Evolutionary conservation across 1,139 yeast species (phyloP), one percentile per base, ranked within the genome.

Genomic region (Blastobotrys apis): DNA sequence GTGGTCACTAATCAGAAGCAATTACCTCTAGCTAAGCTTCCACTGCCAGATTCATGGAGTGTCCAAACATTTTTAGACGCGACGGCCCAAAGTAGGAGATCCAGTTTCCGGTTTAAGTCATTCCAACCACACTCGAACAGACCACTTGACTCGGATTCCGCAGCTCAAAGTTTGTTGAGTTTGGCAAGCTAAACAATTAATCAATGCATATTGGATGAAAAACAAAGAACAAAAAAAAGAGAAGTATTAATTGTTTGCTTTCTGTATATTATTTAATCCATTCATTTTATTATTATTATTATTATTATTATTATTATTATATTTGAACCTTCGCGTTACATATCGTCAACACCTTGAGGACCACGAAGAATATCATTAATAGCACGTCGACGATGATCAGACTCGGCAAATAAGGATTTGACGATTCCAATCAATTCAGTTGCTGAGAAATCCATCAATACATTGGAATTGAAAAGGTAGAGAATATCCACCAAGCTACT

Each of bases 401-500:
- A 82, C 42, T 84, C 84, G 4, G 84, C 78, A 63, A 88, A 88
- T 41, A 86, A 66, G 34, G 80, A 68, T 35, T 65, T 58, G n/a
- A 90, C 69, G 57, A 88, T 67, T 8, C 67, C 60, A 3, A 80
- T 70, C 45, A 90, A 66, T 62, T 88, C 97, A 1, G 71, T 67
- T 0, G 94, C 78, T 6, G 76, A 68, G 48, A 85, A 74, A 54
- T 87, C 88, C 50, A 73, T 84, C 49, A 86, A 77, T 44, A 80
- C 83, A 13, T 90, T 94, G 49, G 78, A 79, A 56, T 81, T 82
- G 55, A 82, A 84, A 57, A 78, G 61, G 25, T 77, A 83, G 73
- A 82, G 74, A 39, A 88, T 87, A 35, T 80, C 83, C 29, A 73
- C 79, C 60, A 88, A 66, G 54, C 80, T 63, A 45, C 65, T 56